Evolutionary conservation across 345 rosid genomes (phyloP), one percentile per base, ranked within the genome.

Genomic region (Dovyalis caffra): DNA sequence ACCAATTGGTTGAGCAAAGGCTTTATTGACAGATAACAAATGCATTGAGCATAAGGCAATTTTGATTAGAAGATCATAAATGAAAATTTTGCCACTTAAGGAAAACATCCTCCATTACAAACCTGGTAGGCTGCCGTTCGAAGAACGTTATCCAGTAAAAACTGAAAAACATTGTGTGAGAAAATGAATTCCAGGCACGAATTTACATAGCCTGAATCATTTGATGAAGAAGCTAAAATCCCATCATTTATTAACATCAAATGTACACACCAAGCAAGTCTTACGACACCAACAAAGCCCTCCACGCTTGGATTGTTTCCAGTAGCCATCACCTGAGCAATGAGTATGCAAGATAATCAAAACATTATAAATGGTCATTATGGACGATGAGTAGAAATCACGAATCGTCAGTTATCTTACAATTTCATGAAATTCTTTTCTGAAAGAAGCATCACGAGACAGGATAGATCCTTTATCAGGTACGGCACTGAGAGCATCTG

Each of bases 191-290:
- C 99, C 83, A 95, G 82, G 85, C 97, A 89, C 8, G 90, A 89
- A 77, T 83, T 82, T 78, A 91, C 74, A 74, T 88, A 83, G 69
- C 83, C 89, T 81, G 87, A 79, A 82, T 92, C 91, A 85, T 81
- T 81, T 35, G 94, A 85, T 60, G 90, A 85, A 57, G 80, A 80
- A 80, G 74, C 83, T 68, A 90, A 81, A 75, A 80, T 69, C 62
- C 83, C 88, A 77, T 95, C 97, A 76, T 86, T 80, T 83, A 88
- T 86, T 69, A 95, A 69, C 91, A 95, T 88, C 87, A 91, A 82
- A 88, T 91, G 95, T 62, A 91, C 95, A 81, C 87, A 87, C 97
- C 97, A 95, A 71, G 94, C 95, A 83, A 95, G 92, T 82, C 95
- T 87, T 83, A 89, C 79, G 28, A 91, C 87, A 74, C 90, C 92